Evolutionary conservation across 441 rosid genomes (phyloP), one percentile per base, ranked within the genome.

Genomic region (Kokia cookei): DNA sequence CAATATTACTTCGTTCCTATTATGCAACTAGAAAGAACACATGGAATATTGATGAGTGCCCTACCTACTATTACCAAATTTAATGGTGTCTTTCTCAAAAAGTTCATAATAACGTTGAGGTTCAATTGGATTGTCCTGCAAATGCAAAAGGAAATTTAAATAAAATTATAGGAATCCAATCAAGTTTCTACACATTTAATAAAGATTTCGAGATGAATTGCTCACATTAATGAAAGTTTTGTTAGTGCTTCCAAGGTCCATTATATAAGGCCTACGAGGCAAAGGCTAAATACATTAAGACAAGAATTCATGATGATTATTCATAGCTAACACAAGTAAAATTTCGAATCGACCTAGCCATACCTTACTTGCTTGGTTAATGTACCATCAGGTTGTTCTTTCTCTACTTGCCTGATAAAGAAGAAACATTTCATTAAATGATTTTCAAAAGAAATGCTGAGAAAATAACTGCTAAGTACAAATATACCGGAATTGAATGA

Each of bases 161-260:
- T 51, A 29, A 48, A 37, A 7, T 64, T 58, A 67, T 37, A 24
- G 54, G 71, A 75, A 65, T 66, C 43, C 60, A 67, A 75, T 5
- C 24, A 65, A 74, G 67, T 69, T 65, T 63, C 22, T 58, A 24
- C 37, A 51, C 60, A 66, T 57, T 40, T 24, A 7, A 51, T 76
- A 26, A 72, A 47, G 57, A 76, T 76, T 76, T 50, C 22, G 29
- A 65, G 75, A 17, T 73, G 66, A 74, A 69, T 63, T 29, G 73
- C 91, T 87, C 80, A 93, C 99, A 77, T 95, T 93, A 71, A 95
- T 84, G 82, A 77, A 88, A 6, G 99, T 93, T 78, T 90, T 93
- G 63, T 94, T 94, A 40, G 98, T 94, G 82, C 98, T 94, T 73
- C 98, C 99, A 71, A 94, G 99, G 82, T 93, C 98, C 96, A 95